Base-by-base conservation (phyloP, 2,329 filamentous ascomycete species). In the Cladobotryum mycophilum region DNA sequence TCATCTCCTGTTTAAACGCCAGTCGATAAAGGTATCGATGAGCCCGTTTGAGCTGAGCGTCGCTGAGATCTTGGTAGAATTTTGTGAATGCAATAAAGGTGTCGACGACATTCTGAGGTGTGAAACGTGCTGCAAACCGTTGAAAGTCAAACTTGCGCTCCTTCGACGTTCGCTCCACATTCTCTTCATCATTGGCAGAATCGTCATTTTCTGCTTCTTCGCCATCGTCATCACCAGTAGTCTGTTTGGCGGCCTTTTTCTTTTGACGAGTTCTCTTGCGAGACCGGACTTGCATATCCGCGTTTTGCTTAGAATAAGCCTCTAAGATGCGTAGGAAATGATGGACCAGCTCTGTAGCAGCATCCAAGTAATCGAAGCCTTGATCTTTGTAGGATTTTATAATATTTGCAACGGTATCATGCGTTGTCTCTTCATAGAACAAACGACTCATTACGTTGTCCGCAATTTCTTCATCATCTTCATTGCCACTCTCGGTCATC, bases 391-490 rank as follows among this genome's bases (percentile, higher is more conserved):
- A 97, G n/a, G 80, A 85, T 55, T 86, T 79, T 1, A 92, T 76
- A 48, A 96, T 87, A 53, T 84, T 81, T 30, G 92, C 80, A 47
- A 99, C 81, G 20, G 88, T 79, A 55, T 99, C 92, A 62, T 99
- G 91, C 0, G 91, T 96, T 1, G 88, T 82, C 63, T 97, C 90
- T 68, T 99, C 93, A 70, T 99, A 99, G 67, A 99, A 99, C n/a
- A 99, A 89, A 54, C 92, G 88, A 61, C 87, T 95, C 47, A 96
- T 82, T 12, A 95, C 96, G 60, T 99, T 99, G 65, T 99, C 92
- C 1, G 93, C 92, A 65, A 99, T 97, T 60, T 97, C 93, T 63
- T 95, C 87, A 58, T 99, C 89, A n/a, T 96, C 91, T 55, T 96
- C 91, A 30, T 88, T 79, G 1, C 81, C 78, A 1, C 89, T 93